Base-by-base conservation (phyloP, 73 alveolate genomes). In the Uronychia binucleata region DNA sequence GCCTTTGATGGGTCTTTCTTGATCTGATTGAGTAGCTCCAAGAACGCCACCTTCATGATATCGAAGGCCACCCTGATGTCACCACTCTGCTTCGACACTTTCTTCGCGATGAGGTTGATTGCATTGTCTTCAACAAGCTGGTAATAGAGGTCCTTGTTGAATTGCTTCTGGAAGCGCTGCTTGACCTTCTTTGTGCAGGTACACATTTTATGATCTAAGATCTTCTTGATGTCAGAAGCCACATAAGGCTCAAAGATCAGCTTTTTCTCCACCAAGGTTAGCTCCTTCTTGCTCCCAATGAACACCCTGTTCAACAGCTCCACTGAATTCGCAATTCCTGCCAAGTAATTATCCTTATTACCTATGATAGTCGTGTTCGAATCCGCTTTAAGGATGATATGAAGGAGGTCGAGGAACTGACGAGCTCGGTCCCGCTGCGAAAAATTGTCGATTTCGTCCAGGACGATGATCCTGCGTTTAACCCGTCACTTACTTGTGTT, bases 321-420 rank as follows among this genome's bases (percentile, higher is more conserved):
- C 0, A 90, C 93, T 19, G 93, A 80, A 60, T 90, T 90, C 27
- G 96, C 96, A 33, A 90, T 90, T 25, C 96, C 96, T n/a, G n/a
- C n/a, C n/a, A n/a, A n/a, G n/a, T n/a, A n/a, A n/a, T n/a, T n/a
- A n/a, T n/a, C n/a, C n/a, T n/a, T n/a, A n/a, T n/a, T n/a, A n/a
- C n/a, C n/a, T 75, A 90, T 81, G 34, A 90, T 88, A 0, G 88
- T 67, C 13, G 96, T 90, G 58, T 90, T 79, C 28, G 93, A 46
- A 77, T 90, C 83, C 28, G 89, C 57, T 57, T 34, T 82, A 1
- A 82, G 83, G 33, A 82, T 74, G 25, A 30, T 60, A 30, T 60
- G 79, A n/a, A 82, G 77, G 30, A 82, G 33, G 57, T 59, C 29
- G 1, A 60, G 33, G 33, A 82, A 82, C 30, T 82, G 60, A 28